phyloP scores from a whole-genome alignment of 2,329 filamentous ascomycete species.

The Fusarium chaquense region DNA sequence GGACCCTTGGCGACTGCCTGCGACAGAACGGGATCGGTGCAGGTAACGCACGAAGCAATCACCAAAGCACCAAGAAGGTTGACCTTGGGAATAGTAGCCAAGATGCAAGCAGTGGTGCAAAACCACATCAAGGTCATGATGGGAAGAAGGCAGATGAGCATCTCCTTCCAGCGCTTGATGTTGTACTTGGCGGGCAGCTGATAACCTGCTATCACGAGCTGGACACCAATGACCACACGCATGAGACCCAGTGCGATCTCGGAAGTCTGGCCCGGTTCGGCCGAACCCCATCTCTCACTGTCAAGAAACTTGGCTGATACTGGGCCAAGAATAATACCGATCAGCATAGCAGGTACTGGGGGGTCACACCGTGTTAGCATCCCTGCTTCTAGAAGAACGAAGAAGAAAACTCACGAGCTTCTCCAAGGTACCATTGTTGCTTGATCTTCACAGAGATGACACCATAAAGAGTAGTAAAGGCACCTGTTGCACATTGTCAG shows the following conservation, averaged over 20 bases:
- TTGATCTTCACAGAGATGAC: conserved; percentile 66
- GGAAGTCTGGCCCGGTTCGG: conserved; percentile 48
- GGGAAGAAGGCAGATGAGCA: conserved; percentile 67
- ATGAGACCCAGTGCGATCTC: conserved; percentile 62
- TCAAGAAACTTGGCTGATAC: conserved; percentile 66
- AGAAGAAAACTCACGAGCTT: conserved; percentile 60
- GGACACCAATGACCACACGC: conserved; percentile 71
- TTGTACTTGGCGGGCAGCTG: conserved; percentile 70
- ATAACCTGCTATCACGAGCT: conserved; percentile 73
- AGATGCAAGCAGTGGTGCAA: conserved; percentile 66
- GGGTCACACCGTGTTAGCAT: neutral
- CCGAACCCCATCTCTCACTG: conserved; percentile 48
- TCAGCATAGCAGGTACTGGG: conserved; percentile 65
- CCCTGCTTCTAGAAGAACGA: neutral
- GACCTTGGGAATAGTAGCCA: conserved; percentile 66
- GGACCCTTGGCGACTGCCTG: conserved; percentile 47
- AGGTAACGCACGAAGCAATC: conserved; percentile 71
- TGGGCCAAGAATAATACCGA: conserved; percentile 68
- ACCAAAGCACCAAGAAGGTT: conserved; percentile 66
- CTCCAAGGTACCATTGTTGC: conserved; percentile 65
- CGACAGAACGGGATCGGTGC: conserved; percentile 56
- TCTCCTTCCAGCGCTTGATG: conserved; percentile 62
- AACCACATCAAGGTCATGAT: conserved; percentile 74
- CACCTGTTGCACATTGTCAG: conserved; percentile 50
- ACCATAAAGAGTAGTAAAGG: conserved; percentile 63